Conservation (phyloP, 768 basidiomycete genomes). For the Russula earlei region DNA sequence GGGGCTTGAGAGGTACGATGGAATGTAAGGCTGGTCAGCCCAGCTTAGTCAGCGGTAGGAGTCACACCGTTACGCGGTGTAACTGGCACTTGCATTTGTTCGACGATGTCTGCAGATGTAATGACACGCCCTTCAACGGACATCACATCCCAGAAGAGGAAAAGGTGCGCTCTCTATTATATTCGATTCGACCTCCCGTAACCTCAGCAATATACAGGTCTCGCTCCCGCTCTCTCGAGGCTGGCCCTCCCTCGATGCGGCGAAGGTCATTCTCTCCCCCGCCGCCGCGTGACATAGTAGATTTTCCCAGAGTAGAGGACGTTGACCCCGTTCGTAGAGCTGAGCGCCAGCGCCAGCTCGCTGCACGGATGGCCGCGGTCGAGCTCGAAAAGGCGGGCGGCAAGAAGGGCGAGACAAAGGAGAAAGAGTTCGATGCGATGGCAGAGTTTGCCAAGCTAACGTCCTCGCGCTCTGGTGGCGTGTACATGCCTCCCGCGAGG, state of each 20-base stretch:
- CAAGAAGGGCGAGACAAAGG: constrained; percentile 25
- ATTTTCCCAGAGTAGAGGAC: constrained; percentile 49
- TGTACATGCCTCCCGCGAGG: constrained; percentile 93
- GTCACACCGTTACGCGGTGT: too few relatives aligned
- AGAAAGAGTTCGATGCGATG: constrained; percentile 54
- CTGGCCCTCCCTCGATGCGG: constrained; percentile 34
- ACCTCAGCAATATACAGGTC: constrained; percentile 22
- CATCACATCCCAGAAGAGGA: constrained; percentile 11
- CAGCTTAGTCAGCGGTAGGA: constrained; percentile 9
- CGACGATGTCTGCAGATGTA: constrained; percentile 11
- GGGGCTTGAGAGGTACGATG: neutral
- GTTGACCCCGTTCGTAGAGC: constrained; percentile 68
- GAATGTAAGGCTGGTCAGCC: too few relatives aligned
- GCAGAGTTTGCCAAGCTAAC: constrained; percentile 88
- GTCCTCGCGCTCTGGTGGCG: constrained; percentile 78
- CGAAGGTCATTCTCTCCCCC: constrained; percentile 35
- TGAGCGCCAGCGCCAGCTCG: constrained; percentile 72
- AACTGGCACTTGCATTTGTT: too few relatives aligned
- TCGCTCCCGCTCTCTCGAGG: constrained; percentile 26
- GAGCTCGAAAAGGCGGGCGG: constrained; percentile 53
- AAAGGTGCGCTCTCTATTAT: constrained; percentile 2
- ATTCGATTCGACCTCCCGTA: neutral
- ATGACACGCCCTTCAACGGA: neutral
- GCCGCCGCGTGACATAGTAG: constrained; percentile 25
- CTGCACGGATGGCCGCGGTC: constrained; percentile 56